A percentile compares a stretch with the other conserved stretches of the same genome.
Conservation (phyloP, 805 yeast genomes). For the Schwanniomyces occidentalis region DNA sequence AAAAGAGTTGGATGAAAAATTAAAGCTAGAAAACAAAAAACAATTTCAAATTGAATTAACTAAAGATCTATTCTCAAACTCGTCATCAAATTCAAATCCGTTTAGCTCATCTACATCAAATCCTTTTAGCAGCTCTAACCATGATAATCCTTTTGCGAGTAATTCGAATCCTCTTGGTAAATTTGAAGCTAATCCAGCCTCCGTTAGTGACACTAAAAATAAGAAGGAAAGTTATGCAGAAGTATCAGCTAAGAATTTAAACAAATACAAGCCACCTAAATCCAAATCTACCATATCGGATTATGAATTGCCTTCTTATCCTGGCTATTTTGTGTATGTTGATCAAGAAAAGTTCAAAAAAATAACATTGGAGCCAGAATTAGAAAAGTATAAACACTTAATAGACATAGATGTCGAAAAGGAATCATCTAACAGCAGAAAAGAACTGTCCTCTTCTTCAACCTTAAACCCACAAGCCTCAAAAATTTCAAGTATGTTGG, state of each 20-base stretch:
- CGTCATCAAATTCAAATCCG: constrained; percentile 22
- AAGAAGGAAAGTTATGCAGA: constrained; percentile 21
- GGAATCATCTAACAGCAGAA: constrained; percentile 21
- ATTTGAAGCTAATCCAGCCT: constrained; percentile 6
- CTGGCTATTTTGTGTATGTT: constrained; percentile 68
- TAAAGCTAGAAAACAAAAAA: constrained; percentile 44
- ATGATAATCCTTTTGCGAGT: constrained; percentile 19
- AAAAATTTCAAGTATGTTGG: constrained; percentile 43
- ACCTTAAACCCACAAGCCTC: constrained; percentile 22
- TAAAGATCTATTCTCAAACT: constrained; percentile 36
- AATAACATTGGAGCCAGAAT: constrained; percentile 53
- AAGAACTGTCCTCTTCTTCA: constrained; percentile 7
- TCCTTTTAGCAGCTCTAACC: constrained; percentile 33
- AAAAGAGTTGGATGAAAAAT: constrained; percentile 39
- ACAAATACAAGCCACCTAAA: not conserved
- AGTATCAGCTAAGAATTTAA: constrained; percentile 16
- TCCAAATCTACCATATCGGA: constrained; percentile 6
- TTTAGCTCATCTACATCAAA: constrained; percentile 30
- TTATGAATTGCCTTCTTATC: constrained; percentile 48
- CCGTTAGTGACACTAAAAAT: constrained; percentile 5
- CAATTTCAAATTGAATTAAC: constrained; percentile 39
- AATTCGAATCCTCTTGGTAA: constrained; percentile 29
- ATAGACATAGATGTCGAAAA: constrained; percentile 50
- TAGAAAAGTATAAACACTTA: constrained; percentile 44
- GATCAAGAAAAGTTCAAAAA: constrained; percentile 68